Percentiles rank a stretch among this genome's conserved stretches.
Evolutionary conservation across 2,329 filamentous ascomycete genomes (phyloP).

Genomic region (Nemania sp.): DNA sequence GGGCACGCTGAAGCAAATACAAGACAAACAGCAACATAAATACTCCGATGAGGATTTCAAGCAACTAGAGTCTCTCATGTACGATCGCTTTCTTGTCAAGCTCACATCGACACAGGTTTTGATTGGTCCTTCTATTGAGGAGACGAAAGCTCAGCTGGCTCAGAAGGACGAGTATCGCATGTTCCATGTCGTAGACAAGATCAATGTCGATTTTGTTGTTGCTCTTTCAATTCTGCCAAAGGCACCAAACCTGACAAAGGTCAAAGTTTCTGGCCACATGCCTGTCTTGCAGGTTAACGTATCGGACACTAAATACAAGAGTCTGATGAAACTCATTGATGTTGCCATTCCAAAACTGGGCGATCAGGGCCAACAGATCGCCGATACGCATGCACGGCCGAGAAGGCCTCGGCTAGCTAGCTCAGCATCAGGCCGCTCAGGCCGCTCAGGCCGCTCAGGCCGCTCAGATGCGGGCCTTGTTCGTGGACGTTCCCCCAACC

Average conservation of each 20-base stretch:
- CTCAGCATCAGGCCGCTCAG: slow-evolving; percentile 51
- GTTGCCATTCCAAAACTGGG: slow-evolving; percentile 88
- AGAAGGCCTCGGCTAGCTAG: slow-evolving; percentile 54
- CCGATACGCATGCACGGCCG: slow-evolving; percentile 30
- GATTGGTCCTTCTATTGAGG: slow-evolving; percentile 90
- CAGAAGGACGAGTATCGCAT: slow-evolving; percentile 69
- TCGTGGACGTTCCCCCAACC: slow-evolving; percentile 68
- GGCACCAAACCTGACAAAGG: slow-evolving; percentile 87
- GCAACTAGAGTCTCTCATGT: slow-evolving; percentile 89
- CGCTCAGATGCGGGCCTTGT: slow-evolving; percentile 53
- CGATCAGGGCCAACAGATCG: slow-evolving; percentile 46
- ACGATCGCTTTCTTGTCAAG: slow-evolving; percentile 94
- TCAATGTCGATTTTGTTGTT: slow-evolving; percentile 97
- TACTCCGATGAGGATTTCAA: slow-evolving; percentile 90
- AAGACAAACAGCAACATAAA: slow-evolving; percentile 83
- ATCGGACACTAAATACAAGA: slow-evolving; percentile 97
- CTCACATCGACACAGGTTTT: slow-evolving; percentile 93
- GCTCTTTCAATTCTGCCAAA: slow-evolving; percentile 97
- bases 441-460: no score
- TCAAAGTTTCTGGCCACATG: slow-evolving; percentile 87
- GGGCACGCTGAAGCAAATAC: slow-evolving; percentile 84
- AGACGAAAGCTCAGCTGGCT: slow-evolving; percentile 80
- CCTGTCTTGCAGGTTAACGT: slow-evolving; percentile 90
- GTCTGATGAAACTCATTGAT: slow-evolving; percentile 92
- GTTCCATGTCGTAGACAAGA: slow-evolving; percentile 91